A percentile compares a stretch with the other conserved stretches of the same genome.
Conservation (phyloP, 192 early-diverging fungal genomes). For the Backusella westeae region DNA sequence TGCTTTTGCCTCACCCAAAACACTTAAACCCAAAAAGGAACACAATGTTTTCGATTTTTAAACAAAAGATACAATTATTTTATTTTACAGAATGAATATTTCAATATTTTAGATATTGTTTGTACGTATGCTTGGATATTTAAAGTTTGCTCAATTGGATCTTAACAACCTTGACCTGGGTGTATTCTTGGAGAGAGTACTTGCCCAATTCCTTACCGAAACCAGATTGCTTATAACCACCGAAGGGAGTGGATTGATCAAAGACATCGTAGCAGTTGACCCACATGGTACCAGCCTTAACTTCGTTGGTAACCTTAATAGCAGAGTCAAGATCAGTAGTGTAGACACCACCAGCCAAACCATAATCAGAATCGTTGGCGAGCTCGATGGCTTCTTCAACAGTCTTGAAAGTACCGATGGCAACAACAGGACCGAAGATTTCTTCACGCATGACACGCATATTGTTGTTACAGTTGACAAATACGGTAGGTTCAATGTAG, state of each 20-base stretch:
- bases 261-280: conserved; percentile 59
- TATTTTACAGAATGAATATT: conserved; percentile 4
- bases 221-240: conserved; percentile 75
- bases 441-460: conserved; percentile 68
- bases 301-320: conserved; percentile 43
- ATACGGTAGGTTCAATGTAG: conserved; percentile 78
- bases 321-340: conserved; percentile 65
- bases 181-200: conserved; percentile 48
- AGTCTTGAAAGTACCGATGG: conserved; percentile 68
- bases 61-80: conserved; percentile 3
- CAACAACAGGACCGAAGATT: conserved; percentile 85
- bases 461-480: conserved; percentile 55
- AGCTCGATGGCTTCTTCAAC: conserved; percentile 72
- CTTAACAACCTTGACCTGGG: conserved; percentile 48
- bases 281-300: conserved; percentile 63
- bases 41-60: not conserved
- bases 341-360: conserved; percentile 75
- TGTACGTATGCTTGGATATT: not conserved
- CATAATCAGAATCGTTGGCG: conserved; percentile 76
- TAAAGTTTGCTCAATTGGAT: conserved; percentile 17
- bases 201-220: conserved; percentile 61
- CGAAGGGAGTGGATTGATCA: conserved; percentile 43
- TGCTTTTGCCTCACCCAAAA: no score
- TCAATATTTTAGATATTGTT: not conserved
- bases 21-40: no score